These are phyloP conservation scores for Stentor roeselii DNA, from an alignment of 73 alveolate genomes.

Conservation along the genomic window DNA sequence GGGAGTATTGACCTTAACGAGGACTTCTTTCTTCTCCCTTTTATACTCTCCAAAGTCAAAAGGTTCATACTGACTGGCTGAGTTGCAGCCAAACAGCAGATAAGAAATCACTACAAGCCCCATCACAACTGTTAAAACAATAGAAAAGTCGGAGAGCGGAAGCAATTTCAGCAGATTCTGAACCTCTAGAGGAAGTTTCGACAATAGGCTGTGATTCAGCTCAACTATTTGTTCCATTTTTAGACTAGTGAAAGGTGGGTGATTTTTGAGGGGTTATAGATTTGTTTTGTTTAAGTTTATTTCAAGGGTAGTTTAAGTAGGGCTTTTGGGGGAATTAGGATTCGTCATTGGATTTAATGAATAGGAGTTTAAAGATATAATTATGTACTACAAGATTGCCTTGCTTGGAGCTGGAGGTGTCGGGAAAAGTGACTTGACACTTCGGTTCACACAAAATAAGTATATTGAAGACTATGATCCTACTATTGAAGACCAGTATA, in stretches of 20 bases:
- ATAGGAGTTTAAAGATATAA: no score
- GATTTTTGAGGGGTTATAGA: no score
- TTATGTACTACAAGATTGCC: slow-evolving; percentile 14
- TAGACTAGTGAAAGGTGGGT: no score
- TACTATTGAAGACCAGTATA: slow-evolving; percentile 55
- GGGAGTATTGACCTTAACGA: not conserved
- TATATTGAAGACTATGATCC: slow-evolving; percentile 29
- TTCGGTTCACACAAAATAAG: slow-evolving; percentile 23
- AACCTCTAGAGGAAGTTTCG: not conserved
- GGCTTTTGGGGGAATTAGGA: no score
- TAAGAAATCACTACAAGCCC: not conserved
- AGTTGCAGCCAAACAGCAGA: not conserved
- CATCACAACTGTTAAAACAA: not conserved
- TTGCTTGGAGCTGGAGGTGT: slow-evolving; percentile 33
- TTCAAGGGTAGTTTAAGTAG: no score
- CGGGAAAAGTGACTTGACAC: slow-evolving; percentile 17
- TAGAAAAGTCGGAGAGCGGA: not conserved
- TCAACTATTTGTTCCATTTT: not conserved
- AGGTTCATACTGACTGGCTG: not conserved
- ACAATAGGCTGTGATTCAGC: not conserved
- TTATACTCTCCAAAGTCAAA: not conserved
- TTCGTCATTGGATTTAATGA: no score
- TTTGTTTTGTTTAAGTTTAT: no score
- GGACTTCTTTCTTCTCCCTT: not conserved
- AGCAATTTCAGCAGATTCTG: not conserved